Base-by-base conservation (phyloP, 2,329 filamentous ascomycete species). In the Paramyrothecium roridum region DNA sequence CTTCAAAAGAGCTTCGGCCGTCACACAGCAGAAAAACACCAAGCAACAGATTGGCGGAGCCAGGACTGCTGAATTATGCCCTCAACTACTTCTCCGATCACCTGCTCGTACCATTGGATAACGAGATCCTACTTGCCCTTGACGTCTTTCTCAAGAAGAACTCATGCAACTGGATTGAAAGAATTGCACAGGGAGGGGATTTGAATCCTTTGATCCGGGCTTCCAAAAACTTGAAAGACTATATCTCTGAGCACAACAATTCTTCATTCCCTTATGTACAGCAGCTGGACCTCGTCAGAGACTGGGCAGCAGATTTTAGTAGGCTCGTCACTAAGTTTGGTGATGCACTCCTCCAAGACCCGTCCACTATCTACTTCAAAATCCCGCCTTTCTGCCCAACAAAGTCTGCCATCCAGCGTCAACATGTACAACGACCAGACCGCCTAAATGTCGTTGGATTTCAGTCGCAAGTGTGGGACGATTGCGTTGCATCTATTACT, bases 251-350 rank as follows among this genome's bases (percentile, higher is more conserved):
- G n/a, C n/a, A 8, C 13, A 43, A 13, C 16, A n/a, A n/a, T n/a
- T n/a, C n/a, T n/a, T n/a, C n/a, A n/a, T n/a, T n/a, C n/a, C n/a
- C n/a, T n/a, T n/a, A 56, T 12, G 52, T 73, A 1, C 59, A 63
- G 33, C n/a, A n/a, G n/a, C n/a, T n/a, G n/a, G 37, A 43, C n/a
- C 37, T 6, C 4, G 37, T 43, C 12, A 52, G 51, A n/a, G 53
- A 48, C 8, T 74, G 72, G 71, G 54, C 64, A 2, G 64, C 58
- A 7, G 70, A 73, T 57, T 59, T 73, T 1, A 64, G 63, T 16
- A 62, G 66, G 1, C 52, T 74, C 3, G 64, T 62, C 0, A 66
- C 64, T 3, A 67, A 70, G 40, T 75, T 75, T 60, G 65, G 62
- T 10, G 55, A 57, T 17, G 60, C 61, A 8, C 56, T 30, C 26